phyloP scores from a whole-genome alignment of 2,329 filamentous ascomycete genomes.

The Xylariales sp. region DNA sequence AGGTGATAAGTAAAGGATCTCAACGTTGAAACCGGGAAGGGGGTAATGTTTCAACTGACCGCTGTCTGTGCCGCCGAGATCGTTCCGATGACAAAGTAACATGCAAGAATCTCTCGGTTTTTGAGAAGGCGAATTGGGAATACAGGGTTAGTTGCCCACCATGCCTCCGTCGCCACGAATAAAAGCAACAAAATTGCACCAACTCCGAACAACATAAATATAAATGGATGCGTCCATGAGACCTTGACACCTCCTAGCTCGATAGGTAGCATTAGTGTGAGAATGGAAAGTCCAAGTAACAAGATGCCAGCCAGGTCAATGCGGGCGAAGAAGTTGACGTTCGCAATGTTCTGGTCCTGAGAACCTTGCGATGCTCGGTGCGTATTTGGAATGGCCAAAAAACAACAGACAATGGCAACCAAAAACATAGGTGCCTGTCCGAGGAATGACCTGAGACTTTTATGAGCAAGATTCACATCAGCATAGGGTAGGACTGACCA shows the following conservation, averaged over 20 bases:
- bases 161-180: constrained; percentile 22
- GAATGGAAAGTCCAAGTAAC: constrained; percentile 7
- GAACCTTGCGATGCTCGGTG: not conserved
- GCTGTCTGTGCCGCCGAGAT: constrained; percentile 16
- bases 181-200: not conserved
- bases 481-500: constrained; percentile 38
- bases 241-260: constrained; percentile 11
- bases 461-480: too few species aligned
- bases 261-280: constrained; percentile 11
- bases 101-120: constrained; percentile 33
- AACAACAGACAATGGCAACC: constrained; percentile 38
- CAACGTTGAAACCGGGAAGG: not conserved
- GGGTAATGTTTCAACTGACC: not conserved
- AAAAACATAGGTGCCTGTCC: constrained; percentile 51
- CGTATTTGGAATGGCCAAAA: constrained; percentile 29
- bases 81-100: constrained; percentile 30
- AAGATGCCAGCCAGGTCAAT: constrained; percentile 12
- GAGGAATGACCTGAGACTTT: constrained; percentile 61
- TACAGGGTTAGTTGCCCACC: constrained; percentile 33
- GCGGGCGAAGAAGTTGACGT: not conserved
- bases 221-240: constrained; percentile 10
- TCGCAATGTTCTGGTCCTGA: not conserved
- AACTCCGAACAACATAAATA: not conserved
- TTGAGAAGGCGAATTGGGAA: constrained; percentile 36
- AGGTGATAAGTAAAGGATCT: not conserved